Percentiles rank a stretch among this genome's conserved stretches.
Conservation (phyloP, 176 grass and related monocot species). For the Triticum monococcum region DNA sequence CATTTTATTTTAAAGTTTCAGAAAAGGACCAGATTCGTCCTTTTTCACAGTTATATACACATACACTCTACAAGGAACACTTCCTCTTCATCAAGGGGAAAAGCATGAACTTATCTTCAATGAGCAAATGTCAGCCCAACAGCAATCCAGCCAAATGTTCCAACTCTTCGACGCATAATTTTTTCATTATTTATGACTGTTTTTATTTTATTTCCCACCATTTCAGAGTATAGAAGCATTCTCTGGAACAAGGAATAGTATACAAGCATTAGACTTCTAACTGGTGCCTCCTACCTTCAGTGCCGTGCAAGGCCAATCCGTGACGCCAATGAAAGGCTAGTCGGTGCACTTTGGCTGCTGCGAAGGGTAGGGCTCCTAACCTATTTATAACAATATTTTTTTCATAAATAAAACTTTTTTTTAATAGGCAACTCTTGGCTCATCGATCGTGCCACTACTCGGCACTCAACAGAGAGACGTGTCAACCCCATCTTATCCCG, state of each 20-base stretch:
- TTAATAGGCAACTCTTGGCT: not conserved
- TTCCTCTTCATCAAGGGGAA: not conserved
- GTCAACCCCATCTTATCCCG: not conserved
- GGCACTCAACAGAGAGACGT: not conserved
- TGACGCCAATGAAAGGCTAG: not conserved
- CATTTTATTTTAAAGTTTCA: too few relatives aligned
- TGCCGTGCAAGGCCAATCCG: not conserved
- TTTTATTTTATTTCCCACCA: not conserved
- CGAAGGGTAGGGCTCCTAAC: not conserved
- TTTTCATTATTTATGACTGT: not conserved
- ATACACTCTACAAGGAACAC: not conserved
- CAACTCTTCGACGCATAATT: not conserved
- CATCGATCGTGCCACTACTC: not conserved
- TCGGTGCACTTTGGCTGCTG: not conserved
- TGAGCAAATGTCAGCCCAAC: not conserved
- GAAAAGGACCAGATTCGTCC: too few relatives aligned
- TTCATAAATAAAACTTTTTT: not conserved
- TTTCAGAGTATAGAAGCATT: not conserved
- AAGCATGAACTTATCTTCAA: not conserved
- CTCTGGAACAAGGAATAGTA: not conserved
- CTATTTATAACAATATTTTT: not conserved
- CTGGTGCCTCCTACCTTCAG: not conserved
- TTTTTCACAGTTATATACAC: too few relatives aligned
- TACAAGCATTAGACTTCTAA: not conserved
- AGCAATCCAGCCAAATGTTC: not conserved